Conservation (phyloP, 306 rosid genomes). For the Cicer cuneatum region DNA sequence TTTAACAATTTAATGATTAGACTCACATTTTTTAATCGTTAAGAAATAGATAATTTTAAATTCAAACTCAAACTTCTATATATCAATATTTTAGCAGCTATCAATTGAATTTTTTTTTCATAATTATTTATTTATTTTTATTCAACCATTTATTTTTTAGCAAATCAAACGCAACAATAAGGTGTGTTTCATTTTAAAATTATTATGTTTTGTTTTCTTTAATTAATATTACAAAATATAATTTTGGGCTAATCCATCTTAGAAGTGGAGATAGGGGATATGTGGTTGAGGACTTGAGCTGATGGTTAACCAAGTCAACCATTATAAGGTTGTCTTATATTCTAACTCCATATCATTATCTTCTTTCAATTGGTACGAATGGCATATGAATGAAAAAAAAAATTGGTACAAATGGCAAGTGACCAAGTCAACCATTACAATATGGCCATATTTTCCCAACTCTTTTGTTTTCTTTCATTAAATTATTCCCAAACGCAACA, state of each 20-base stretch:
- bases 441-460: not conserved
- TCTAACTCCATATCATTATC: constrained; percentile 25
- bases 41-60: too few relatives aligned
- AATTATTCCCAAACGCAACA: not conserved
- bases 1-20: too few relatives aligned
- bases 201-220: not conserved
- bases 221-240: not conserved
- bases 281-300: not conserved
- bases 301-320: constrained; percentile 43
- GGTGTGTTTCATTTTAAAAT: not conserved
- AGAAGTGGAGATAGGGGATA: not conserved
- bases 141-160: too few relatives aligned
- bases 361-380: not conserved
- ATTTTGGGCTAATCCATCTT: not conserved
- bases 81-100: too few relatives aligned
- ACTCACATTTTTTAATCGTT: too few relatives aligned
- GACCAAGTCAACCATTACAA: constrained; percentile 20
- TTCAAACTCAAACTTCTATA: too few relatives aligned
- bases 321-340: constrained; percentile 35
- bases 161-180: too few relatives aligned
- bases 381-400: too few relatives aligned
- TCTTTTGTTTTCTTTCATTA: not conserved
- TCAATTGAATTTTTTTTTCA: too few relatives aligned
- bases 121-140: too few relatives aligned
- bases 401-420: not conserved